phyloP scores from a whole-genome alignment of 352 stramenopile genomes.

The Pythium diclinum region DNA sequence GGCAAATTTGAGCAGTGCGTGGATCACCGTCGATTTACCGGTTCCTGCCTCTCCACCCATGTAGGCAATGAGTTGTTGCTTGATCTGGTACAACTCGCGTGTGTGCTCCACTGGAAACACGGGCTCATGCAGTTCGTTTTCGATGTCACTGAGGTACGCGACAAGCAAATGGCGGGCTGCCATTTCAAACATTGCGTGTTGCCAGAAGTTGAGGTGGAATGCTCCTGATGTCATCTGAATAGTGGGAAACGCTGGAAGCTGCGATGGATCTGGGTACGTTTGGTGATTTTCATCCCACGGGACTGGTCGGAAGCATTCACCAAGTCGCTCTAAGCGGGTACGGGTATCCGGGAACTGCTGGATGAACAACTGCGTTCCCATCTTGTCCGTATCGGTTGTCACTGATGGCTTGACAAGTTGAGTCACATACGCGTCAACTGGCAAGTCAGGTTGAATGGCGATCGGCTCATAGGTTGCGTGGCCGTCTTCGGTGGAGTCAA shows the following conservation, averaged over 20 bases:
- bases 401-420: no score
- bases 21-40: slow-evolving; percentile 27
- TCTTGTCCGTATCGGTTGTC: no score
- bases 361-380: no score
- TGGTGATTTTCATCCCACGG: no score
- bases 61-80: slow-evolving; percentile 13
- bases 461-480: no score
- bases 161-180: slow-evolving; percentile 25
- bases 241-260: slow-evolving; percentile 20
- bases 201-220: slow-evolving; percentile 30
- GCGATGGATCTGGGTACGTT: no score
- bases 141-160: slow-evolving; percentile 19
- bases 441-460: no score
- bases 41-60: slow-evolving; percentile 26
- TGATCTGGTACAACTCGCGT: slow-evolving; percentile 14
- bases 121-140: no score
- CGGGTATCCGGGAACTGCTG: background rate
- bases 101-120: no score
- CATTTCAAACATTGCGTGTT: slow-evolving; percentile 30
- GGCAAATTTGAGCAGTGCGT: slow-evolving; percentile 18
- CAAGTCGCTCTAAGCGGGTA: slow-evolving; percentile 13
- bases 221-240: slow-evolving; percentile 17
- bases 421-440: no score
- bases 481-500: no score
- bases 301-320: slow-evolving; percentile 17